Evolutionary conservation across 163 green algal species (phyloP).

Genomic region (Chlamydomonas reinhardtii): DNA sequence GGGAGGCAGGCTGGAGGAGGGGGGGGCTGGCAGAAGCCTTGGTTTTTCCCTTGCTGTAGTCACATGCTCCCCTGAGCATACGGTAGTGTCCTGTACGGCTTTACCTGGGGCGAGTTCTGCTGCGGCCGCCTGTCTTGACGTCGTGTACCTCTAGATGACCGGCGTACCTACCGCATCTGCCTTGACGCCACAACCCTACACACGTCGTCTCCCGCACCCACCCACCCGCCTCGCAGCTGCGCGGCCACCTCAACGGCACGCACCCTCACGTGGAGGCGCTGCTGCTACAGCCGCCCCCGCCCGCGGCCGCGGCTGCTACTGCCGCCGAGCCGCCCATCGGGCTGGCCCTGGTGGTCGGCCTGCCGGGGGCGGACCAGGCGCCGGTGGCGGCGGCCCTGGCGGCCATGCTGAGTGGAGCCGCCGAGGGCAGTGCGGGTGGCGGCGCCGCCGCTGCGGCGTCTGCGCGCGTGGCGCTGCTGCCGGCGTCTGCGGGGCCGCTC

Average conservation of each 20-base stretch:
- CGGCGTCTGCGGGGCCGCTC: background rate
- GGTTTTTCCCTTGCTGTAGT: too few relatives aligned
- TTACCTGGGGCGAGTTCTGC: too few relatives aligned
- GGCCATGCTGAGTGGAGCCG: background rate
- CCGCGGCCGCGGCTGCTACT: background rate
- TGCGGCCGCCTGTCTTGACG: too few relatives aligned
- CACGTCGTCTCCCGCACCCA: too few relatives aligned
- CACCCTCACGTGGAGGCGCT: constrained; percentile 4
- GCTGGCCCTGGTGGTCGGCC: constrained; percentile 11
- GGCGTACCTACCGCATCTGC: too few relatives aligned
- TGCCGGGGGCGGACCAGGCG: constrained; percentile 4
- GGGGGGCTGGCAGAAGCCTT: too few relatives aligned
- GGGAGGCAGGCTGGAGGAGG: too few relatives aligned
- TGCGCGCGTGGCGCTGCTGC: constrained; percentile 28
- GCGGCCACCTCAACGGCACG: background rate
- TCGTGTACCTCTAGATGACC: too few relatives aligned
- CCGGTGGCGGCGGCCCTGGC: constrained; percentile 12
- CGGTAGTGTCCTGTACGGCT: too few relatives aligned
- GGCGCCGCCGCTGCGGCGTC: background rate
- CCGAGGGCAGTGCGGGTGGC: background rate
- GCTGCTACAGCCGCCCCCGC: background rate
- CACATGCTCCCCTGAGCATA: too few relatives aligned
- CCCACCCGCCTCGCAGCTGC: too few relatives aligned
- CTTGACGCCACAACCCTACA: too few relatives aligned
- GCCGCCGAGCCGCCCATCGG: background rate